phyloP scores from a whole-genome alignment of 257 asterid species.

The Forsythia viridissima region DNA sequence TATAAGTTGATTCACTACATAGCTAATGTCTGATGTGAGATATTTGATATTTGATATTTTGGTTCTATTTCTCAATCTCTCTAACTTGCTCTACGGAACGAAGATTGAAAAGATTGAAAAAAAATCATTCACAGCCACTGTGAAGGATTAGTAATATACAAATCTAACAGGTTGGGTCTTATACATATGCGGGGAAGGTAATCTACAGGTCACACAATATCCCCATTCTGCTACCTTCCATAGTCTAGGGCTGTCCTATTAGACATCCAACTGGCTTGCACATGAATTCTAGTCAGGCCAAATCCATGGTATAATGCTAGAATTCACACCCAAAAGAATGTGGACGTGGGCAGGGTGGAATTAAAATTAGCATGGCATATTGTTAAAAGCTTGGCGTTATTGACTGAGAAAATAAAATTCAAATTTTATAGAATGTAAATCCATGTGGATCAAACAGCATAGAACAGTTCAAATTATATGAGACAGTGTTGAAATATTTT shows the following conservation, averaged over 20 bases:
- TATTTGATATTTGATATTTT: background rate
- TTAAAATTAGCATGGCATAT: background rate
- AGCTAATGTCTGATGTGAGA: background rate
- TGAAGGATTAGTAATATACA: background rate
- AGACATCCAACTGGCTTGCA: background rate
- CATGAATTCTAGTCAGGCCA: background rate
- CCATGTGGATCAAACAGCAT: background rate
- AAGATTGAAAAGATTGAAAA: background rate
- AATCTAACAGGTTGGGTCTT: background rate
- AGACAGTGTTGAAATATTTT: background rate
- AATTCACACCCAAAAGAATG: background rate
- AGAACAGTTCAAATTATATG: background rate
- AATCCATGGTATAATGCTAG: background rate
- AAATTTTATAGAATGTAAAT: no score
- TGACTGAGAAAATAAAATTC: background rate
- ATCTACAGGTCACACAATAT: background rate
- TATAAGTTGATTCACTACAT: background rate
- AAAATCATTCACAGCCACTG: background rate
- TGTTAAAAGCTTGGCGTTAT: background rate
- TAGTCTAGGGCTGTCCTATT: background rate
- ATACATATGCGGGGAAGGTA: background rate
- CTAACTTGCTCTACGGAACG: background rate
- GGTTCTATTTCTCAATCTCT: background rate
- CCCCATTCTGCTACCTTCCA: background rate
- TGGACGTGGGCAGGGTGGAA: background rate